These are phyloP conservation scores for Krasilnikovozyma curviuscula DNA, from an alignment of 768 basidiomycete species.

Conservation along the genomic window DNA sequence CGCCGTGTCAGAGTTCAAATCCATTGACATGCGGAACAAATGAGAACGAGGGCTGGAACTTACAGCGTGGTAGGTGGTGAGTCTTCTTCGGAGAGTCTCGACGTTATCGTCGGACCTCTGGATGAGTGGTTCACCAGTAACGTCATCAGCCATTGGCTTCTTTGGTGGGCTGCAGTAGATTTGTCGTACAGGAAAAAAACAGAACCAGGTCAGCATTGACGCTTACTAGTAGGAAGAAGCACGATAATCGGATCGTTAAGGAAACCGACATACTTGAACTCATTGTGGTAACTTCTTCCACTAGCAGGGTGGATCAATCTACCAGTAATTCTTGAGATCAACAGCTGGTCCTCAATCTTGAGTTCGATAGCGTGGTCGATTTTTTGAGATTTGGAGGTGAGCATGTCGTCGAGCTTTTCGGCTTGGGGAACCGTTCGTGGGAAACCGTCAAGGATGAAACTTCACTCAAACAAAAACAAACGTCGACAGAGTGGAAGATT, in stretches of 20 bases:
- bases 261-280: constrained; percentile 69
- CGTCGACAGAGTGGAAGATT: background rate
- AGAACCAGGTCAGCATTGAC: background rate
- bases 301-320: constrained; percentile 75
- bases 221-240: background rate
- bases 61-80: constrained; percentile 56
- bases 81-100: constrained; percentile 76
- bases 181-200: background rate
- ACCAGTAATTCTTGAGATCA: constrained; percentile 95
- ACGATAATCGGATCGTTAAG: background rate
- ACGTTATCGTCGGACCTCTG: constrained; percentile 97
- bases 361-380: constrained; percentile 85
- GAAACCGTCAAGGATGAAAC: constrained; percentile 98
- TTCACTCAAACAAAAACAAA: constrained; percentile 23
- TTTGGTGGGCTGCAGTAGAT: constrained; percentile 66
- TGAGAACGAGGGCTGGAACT: background rate
- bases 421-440: constrained; percentile 93
- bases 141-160: constrained; percentile 81
- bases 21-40: background rate
- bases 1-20: background rate
- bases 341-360: constrained; percentile 75
- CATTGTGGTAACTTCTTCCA: constrained; percentile 83
- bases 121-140: constrained; percentile 84
- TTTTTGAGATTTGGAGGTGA: constrained; percentile 58
- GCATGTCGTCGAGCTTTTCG: constrained; percentile 86